Percentiles rank a stretch among this genome's conserved stretches.
These are phyloP conservation scores for Bacterosira constricta DNA, from an alignment of 108 stramenopile species.

Conservation along the genomic window DNA sequence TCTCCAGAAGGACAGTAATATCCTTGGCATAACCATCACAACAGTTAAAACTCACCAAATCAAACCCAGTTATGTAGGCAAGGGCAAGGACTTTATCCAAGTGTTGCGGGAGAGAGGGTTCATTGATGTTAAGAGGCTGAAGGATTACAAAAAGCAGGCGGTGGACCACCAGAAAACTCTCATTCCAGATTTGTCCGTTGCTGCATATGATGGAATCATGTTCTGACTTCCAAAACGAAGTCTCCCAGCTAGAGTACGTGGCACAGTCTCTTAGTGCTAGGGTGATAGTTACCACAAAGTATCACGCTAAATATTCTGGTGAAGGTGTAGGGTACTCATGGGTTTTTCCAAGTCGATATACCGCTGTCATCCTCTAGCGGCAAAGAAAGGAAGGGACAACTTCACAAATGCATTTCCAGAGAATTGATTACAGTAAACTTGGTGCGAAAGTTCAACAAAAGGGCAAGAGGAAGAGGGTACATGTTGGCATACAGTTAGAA, in stretches of 20 bases:
- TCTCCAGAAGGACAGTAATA: no score
- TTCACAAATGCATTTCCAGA: no score
- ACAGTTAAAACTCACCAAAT: not conserved
- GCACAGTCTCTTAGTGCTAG: not conserved
- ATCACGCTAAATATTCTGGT: conserved; percentile 3
- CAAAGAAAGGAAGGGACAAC: not conserved
- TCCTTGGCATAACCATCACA: not conserved
- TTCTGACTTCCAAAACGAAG: not conserved
- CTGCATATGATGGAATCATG: not conserved
- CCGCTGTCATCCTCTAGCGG: not conserved
- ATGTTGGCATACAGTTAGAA: no score
- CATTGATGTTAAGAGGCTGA: not conserved
- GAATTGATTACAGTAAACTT: no score
- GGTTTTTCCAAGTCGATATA: not conserved
- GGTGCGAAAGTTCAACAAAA: no score
- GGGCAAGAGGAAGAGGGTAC: no score
- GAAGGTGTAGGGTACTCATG: conserved; percentile 3
- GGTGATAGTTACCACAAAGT: conserved; percentile 3
- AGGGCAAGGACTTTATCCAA: not conserved
- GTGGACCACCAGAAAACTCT: not conserved
- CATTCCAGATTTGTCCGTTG: not conserved
- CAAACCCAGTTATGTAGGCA: no score
- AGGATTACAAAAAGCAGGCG: not conserved
- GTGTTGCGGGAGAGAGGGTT: not conserved
- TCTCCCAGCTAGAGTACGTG: not conserved